Evolutionary conservation across 2,329 filamentous ascomycete species (phyloP), one percentile per base, ranked within the genome.

Genomic region (Aspergillus pseudoterreus): DNA sequence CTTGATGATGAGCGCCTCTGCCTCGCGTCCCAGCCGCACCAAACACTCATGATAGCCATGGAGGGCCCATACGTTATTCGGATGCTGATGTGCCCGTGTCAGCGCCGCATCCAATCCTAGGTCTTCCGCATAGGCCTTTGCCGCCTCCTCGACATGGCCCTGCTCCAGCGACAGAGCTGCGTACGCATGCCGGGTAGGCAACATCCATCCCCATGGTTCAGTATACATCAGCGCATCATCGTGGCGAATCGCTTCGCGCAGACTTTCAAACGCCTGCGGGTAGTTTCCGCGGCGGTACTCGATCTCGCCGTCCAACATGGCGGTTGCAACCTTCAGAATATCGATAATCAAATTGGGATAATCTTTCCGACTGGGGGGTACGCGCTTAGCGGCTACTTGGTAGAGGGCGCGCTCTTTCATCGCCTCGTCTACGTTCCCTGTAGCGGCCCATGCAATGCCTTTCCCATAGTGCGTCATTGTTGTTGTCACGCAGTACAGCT

Each of bases 141-240:
- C 68, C 0, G 84, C 84, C 47, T 85, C 73, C 10, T 78, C 73
- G 1, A 79, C 68, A 4, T 70, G 71, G 0, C 79, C 82, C 61
- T 87, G 85, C 60, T 90, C 87, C 14, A 88, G 71, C 14, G 87
- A 67, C 1, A 90, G 71, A 0, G 86, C 86, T 1, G 82, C 86
- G 49, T 84, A 85, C 0, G 86, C 85, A 66, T 90, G 87, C 1
- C 85, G 74, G 0, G 82, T 80, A 0, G 86, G 86, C 61, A 87
- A 83, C 86, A 90, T 89, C 86, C 86, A 90, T 0, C 83, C 83
- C 85, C 85, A 88, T 0, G 87, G 87, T 64, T 90, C 87, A 27
- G 85, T 83, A 55, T 87, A 90, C 0, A 82, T 82, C 17, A 90
- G 74, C 0, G 65, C 68, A 57, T 87, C 85, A 57, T 88, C 84